Evolutionary conservation across 2,329 filamentous ascomycete genomes (phyloP), one percentile per base, ranked within the genome.

Genomic region (Colletotrichum acutatum): DNA sequence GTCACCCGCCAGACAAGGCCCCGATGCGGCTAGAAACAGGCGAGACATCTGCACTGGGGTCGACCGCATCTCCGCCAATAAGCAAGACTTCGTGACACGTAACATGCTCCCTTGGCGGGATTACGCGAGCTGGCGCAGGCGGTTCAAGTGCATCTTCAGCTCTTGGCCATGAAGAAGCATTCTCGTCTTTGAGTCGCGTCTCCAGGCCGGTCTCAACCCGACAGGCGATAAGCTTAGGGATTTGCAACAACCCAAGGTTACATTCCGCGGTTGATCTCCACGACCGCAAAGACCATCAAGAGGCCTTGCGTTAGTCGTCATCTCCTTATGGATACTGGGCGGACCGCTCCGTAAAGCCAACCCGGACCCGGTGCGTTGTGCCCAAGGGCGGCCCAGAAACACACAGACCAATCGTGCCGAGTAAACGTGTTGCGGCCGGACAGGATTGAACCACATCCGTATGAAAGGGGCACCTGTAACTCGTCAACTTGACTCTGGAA

Each of bases 271-370:
- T 60, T 16, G 63, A 57, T 60, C 60, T 71, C 66, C 46, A 66
- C 70, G 70, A 49, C 60, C 67, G 70, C 70, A 72, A 37, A 72
- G 70, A 49, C 70, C 70, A 68, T 72, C 28, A 60, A 34, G 60
- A 61, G 70, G 70, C 56, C 66, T 60, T 58, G 60, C 65, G 66
- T 67, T 70, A 56, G 37, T 37, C 49, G 54, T 28, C 22, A 22
- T 60, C 59, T 63, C 30, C 49, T 52, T 34, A 49, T 14, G 42
- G 16, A 49, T 22, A n/a, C 46, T 28, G 16, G 30, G 70, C 66
- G 70, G 70, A 58, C 70, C 70, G 70, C 66, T 60, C 70, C 70
- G 70, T 34, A 46, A 61, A 49, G 32, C 66, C 66, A 54, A 49
- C 30, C 60, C 70, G 60, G 70, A 34, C 59, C 66, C 70, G 70